phyloP scores from a whole-genome alignment of 2,329 filamentous ascomycete species.

The Massarina eburnea region DNA sequence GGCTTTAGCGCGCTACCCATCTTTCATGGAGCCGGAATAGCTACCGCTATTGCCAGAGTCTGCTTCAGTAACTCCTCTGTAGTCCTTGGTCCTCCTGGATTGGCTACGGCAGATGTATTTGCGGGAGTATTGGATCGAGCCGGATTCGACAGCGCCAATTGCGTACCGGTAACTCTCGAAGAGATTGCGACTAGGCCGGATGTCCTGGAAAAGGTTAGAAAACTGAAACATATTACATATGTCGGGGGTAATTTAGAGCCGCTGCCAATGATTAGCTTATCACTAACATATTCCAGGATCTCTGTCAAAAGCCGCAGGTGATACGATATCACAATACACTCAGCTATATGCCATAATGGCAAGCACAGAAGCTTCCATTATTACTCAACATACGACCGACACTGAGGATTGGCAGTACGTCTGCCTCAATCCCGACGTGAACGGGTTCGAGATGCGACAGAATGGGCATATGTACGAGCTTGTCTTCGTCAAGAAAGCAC shows the following conservation, averaged over 20 bases:
- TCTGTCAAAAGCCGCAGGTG: conserved; percentile 17
- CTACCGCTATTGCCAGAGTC: conserved; percentile 10
- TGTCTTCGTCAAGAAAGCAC: conserved; percentile 16
- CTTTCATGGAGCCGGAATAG: conserved; percentile 23
- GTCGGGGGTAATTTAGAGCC: conserved; percentile 17
- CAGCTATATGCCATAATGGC: conserved; percentile 16
- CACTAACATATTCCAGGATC: conserved; percentile 10
- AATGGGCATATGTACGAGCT: conserved; percentile 21
- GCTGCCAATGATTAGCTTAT: neutral
- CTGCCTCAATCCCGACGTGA: conserved; percentile 19
- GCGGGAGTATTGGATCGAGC: conserved; percentile 19
- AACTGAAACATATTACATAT: conserved; percentile 22
- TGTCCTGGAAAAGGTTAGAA: conserved; percentile 17
- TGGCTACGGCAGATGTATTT: conserved; percentile 15
- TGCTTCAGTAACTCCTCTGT: conserved; percentile 19
- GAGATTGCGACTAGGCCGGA: conserved; percentile 19
- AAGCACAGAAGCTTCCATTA: conserved; percentile 19
- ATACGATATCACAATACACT: conserved; percentile 20
- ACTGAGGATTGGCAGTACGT: conserved; percentile 28
- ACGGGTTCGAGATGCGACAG: conserved; percentile 28
- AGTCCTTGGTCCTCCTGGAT: conserved; percentile 23
- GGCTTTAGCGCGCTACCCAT: conserved; percentile 21
- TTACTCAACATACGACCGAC: conserved; percentile 26
- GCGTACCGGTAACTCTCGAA: conserved; percentile 22
- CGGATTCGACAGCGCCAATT: conserved; percentile 20